These are phyloP conservation scores for Trichoderma simmonsii DNA, from an alignment of 2,329 filamentous ascomycete species.

Conservation along the genomic window DNA sequence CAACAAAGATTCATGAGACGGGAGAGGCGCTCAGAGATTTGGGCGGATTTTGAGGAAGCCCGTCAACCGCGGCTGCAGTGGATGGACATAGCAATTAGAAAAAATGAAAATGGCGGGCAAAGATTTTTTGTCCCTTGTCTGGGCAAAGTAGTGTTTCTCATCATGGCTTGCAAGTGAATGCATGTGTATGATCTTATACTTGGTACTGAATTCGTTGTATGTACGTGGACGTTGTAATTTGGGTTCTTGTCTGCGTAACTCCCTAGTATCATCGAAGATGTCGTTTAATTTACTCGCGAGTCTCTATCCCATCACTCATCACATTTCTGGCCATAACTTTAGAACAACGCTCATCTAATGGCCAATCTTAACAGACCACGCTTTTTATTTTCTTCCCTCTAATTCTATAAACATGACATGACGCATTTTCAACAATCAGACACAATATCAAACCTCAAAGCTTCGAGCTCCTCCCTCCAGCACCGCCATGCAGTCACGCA, in stretches of 20 bases:
- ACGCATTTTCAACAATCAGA: not conserved
- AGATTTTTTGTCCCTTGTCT: conserved; percentile 10
- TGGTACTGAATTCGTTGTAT: not conserved
- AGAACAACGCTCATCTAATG: not conserved
- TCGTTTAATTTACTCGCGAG: too few relatives aligned
- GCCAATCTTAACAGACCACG: not conserved
- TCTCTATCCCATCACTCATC: not conserved
- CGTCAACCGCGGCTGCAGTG: conserved; percentile 44
- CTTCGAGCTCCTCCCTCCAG: not conserved
- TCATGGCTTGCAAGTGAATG: not conserved
- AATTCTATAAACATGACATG: not conserved
- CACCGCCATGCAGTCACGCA: not conserved
- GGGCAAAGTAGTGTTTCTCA: not conserved
- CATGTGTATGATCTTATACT: not conserved
- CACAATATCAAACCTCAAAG: not conserved
- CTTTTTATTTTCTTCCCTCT: not conserved
- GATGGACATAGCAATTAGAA: conserved; percentile 19
- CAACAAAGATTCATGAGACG: not conserved
- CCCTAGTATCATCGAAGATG: too few relatives aligned
- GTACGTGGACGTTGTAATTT: not conserved
- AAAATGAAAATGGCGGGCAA: conserved; percentile 5
- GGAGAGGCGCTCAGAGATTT: conserved; percentile 1
- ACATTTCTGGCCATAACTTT: not conserved
- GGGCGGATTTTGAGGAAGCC: conserved; percentile 25
- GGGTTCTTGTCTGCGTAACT: too few relatives aligned